Evolutionary conservation across 306 rosid genomes (phyloP).

Genomic region (Crotalaria pallida): DNA sequence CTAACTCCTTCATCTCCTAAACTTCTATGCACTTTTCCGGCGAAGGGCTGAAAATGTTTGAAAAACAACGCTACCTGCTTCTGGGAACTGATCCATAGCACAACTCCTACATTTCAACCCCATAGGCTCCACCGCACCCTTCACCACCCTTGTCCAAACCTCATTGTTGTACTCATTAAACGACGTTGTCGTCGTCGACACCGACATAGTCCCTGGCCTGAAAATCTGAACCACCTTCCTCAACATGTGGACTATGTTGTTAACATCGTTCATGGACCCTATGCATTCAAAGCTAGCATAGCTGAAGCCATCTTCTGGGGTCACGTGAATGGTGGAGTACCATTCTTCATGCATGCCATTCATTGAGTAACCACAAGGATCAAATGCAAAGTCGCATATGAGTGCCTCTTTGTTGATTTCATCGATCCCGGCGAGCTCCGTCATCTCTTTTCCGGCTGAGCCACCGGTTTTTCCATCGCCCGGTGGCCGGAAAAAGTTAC

Average conservation of each 20-base stretch:
- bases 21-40: constrained; percentile 41
- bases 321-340: constrained; percentile 84
- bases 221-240: constrained; percentile 68
- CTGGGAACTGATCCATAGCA: constrained; percentile 66
- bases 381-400: constrained; percentile 70
- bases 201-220: constrained; percentile 80
- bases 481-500: constrained; percentile 42
- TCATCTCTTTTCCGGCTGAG: constrained; percentile 67
- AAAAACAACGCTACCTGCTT: constrained; percentile 57
- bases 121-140: constrained; percentile 52
- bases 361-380: constrained; percentile 90
- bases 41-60: constrained; percentile 59
- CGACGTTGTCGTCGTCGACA: constrained; percentile 50
- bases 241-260: constrained; percentile 42
- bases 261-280: constrained; percentile 46
- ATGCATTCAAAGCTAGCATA: constrained; percentile 80
- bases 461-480: constrained; percentile 43
- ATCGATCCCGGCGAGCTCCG: constrained; percentile 50
- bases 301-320: constrained; percentile 85
- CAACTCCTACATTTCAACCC: constrained; percentile 77
- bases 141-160: constrained; percentile 53
- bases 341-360: constrained; percentile 62
- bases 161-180: constrained; percentile 25
- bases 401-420: constrained; percentile 49
- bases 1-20: constrained; percentile 26